phyloP scores from a whole-genome alignment of 2,329 filamentous ascomycete species.

The Curvularia verruculosa region DNA sequence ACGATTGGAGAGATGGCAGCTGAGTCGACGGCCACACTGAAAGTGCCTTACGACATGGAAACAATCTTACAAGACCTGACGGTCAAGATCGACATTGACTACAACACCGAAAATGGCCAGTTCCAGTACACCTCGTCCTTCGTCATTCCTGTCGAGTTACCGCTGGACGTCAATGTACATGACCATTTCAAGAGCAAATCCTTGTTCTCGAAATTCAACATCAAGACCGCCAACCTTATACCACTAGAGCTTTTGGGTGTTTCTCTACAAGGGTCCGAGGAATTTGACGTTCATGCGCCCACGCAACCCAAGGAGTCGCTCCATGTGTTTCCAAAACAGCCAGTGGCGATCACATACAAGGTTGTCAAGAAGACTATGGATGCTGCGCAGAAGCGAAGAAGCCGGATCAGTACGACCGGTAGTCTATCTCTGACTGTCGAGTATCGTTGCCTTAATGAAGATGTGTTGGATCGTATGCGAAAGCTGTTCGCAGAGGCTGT shows the following conservation, averaged over 20 bases:
- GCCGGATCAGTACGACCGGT: constrained; percentile 39
- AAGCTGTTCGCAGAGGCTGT: constrained; percentile 56
- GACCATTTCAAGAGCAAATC: constrained; percentile 87
- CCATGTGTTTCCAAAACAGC: constrained; percentile 79
- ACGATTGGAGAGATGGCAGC: constrained; percentile 53
- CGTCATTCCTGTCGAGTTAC: constrained; percentile 73
- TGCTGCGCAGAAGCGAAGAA: constrained; percentile 31
- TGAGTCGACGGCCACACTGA: constrained; percentile 61
- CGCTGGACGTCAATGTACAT: constrained; percentile 93
- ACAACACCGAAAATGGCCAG: constrained; percentile 69
- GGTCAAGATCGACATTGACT: constrained; percentile 76
- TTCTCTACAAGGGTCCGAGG: constrained; percentile 70
- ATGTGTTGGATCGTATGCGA: constrained; percentile 63
- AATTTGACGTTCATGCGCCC: constrained; percentile 69
- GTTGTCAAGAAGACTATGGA: constrained; percentile 63
- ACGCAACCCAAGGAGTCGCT: constrained; percentile 53
- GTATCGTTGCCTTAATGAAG: constrained; percentile 78
- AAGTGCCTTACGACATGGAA: constrained; percentile 83
- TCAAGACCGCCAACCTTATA: constrained; percentile 77
- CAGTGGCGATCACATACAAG: constrained; percentile 80
- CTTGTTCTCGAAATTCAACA: constrained; percentile 88
- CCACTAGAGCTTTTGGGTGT: constrained; percentile 77
- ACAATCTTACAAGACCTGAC: constrained; percentile 73
- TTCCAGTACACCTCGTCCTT: constrained; percentile 69
- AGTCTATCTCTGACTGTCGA: constrained; percentile 71